These are phyloP conservation scores for Tulasnella calospora DNA, from an alignment of 768 basidiomycete species.

Conservation along the genomic window DNA sequence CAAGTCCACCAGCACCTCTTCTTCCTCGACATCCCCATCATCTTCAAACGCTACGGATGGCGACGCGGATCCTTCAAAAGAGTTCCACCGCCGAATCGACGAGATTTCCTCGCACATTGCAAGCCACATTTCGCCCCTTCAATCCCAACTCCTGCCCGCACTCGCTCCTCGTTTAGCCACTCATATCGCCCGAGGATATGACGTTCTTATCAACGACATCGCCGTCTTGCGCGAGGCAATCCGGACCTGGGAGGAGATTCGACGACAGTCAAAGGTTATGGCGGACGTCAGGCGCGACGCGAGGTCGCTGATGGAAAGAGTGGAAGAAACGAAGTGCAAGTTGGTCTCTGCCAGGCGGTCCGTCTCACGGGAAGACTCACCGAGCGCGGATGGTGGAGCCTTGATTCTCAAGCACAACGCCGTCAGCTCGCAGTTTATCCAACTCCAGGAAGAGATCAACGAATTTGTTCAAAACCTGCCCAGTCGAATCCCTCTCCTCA, in stretches of 20 bases:
- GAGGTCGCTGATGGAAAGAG: slow-evolving; percentile 51
- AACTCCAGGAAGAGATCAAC: slow-evolving; percentile 44
- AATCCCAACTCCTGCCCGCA: slow-evolving; percentile 40
- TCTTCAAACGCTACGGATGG: neutral
- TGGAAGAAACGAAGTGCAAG: slow-evolving; percentile 54
- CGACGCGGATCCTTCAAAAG: slow-evolving; percentile 42
- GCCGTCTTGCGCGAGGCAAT: slow-evolving; percentile 16
- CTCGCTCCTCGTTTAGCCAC: slow-evolving; percentile 48
- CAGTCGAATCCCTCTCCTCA: slow-evolving; percentile 54
- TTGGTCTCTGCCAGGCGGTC: slow-evolving; percentile 41
- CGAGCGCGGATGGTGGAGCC: neutral
- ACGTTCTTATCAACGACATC: slow-evolving; percentile 30
- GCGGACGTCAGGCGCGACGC: slow-evolving; percentile 53
- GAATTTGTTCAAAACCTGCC: slow-evolving; percentile 49
- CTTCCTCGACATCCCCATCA: slow-evolving; percentile 37
- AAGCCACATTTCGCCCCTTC: slow-evolving; percentile 40
- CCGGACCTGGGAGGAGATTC: slow-evolving; percentile 48
- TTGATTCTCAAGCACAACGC: slow-evolving; percentile 3
- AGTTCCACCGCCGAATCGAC: slow-evolving; percentile 34
- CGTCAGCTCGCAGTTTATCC: slow-evolving; percentile 21
- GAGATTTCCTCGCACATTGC: slow-evolving; percentile 46
- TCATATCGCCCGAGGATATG: slow-evolving; percentile 45
- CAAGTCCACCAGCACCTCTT: slow-evolving; percentile 60
- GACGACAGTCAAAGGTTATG: slow-evolving; percentile 57
- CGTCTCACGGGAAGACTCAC: neutral